Evolutionary conservation across 768 basidiomycete genomes (phyloP).

Genomic region (Tricholoma flavovirens): DNA sequence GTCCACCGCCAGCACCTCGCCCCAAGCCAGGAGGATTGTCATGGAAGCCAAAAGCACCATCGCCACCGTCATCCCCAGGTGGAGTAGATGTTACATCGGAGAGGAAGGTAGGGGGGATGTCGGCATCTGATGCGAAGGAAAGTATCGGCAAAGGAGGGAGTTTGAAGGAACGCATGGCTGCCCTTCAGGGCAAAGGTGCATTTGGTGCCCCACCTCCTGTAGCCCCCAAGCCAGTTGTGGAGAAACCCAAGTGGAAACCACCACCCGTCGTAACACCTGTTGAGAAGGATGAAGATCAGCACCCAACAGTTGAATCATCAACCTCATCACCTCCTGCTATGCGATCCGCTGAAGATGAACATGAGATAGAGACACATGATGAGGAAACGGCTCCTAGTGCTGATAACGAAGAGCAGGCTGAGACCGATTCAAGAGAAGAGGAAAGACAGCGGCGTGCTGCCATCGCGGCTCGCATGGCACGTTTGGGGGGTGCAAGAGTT

Average conservation of each 20-base stretch:
- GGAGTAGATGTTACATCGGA: conserved; percentile 19
- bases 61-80: conserved; percentile 40
- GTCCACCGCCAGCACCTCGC: conserved; percentile 41
- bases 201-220: conserved; percentile 60
- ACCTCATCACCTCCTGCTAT: conserved; percentile 11
- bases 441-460: conserved; percentile 78
- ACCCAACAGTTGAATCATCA: conserved; percentile 19
- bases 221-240: conserved; percentile 51
- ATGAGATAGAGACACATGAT: conserved; percentile 15
- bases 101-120: conserved; percentile 49
- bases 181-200: conserved; percentile 76
- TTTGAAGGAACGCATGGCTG: conserved; percentile 93
- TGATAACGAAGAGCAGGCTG: conserved; percentile 27
- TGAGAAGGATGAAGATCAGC: conserved; percentile 38
- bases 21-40: conserved; percentile 63
- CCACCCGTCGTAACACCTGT: conserved; percentile 50
- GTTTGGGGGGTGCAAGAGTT: conserved; percentile 78
- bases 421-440: conserved; percentile 56
- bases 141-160: conserved; percentile 77
- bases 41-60: conserved; percentile 66
- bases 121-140: conserved; percentile 82
- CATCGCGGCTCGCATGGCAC: conserved; percentile 90
- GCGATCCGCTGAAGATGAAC: conserved; percentile 16
- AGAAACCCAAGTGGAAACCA: conserved; percentile 85
- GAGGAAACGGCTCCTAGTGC: conserved; percentile 7